phyloP scores from a whole-genome alignment of 306 rosid species.

The Rosa multiflora region DNA sequence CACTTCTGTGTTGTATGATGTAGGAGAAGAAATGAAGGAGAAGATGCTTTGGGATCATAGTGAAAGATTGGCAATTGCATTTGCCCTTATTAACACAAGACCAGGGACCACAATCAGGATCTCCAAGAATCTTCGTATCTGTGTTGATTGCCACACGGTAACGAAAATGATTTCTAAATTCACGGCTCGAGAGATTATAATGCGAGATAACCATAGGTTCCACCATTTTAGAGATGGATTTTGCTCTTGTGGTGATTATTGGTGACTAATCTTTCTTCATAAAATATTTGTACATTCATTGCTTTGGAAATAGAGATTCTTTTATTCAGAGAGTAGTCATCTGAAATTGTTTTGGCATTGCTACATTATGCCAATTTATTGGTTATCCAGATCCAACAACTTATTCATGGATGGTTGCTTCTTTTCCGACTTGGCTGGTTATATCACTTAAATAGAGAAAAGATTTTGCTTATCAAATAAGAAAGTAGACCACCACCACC shows the following conservation, averaged over 20 bases:
- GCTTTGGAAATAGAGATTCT: slow-evolving; percentile 14
- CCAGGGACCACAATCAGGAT: slow-evolving; percentile 52
- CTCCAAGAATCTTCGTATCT: slow-evolving; percentile 60
- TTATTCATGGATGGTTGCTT: slow-evolving; percentile 17
- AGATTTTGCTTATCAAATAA: slow-evolving; percentile 24
- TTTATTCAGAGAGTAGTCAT: slow-evolving; percentile 13
- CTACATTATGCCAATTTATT: slow-evolving; percentile 13
- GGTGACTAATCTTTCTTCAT: slow-evolving; percentile 35
- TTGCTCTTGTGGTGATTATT: slow-evolving; percentile 61
- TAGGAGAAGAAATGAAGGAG: slow-evolving; percentile 55
- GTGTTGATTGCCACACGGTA: slow-evolving; percentile 57
- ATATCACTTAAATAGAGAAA: slow-evolving; percentile 29
- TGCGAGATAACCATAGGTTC: slow-evolving; percentile 59
- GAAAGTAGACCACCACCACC: slow-evolving; percentile 41
- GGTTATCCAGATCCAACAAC: slow-evolving; percentile 20
- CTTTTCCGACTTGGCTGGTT: slow-evolving; percentile 18
- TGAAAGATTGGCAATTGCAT: slow-evolving; percentile 59
- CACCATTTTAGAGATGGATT: slow-evolving; percentile 53
- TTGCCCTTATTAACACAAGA: slow-evolving; percentile 47
- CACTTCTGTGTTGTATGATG: slow-evolving; percentile 53
- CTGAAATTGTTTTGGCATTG: slow-evolving; percentile 23
- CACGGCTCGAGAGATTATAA: slow-evolving; percentile 40
- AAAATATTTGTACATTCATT: slow-evolving; percentile 1
- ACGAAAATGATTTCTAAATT: slow-evolving; percentile 51
- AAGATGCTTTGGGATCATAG: slow-evolving; percentile 67